Conservation (phyloP, 805 yeast species). For the Pichia insulana region DNA sequence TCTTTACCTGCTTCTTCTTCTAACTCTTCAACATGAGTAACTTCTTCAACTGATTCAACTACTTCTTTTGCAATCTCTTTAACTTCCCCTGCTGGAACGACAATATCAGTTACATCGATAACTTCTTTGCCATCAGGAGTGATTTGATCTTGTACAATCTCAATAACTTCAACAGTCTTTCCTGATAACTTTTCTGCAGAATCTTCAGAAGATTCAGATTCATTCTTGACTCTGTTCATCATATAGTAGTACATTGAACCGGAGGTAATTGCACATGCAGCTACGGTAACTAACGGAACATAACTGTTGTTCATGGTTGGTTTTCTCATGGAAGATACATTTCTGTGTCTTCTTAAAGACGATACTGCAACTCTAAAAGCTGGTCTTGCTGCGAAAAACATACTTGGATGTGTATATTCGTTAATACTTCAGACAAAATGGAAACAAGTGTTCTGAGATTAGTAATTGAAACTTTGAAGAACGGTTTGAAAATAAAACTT, state of each 20-base stretch:
- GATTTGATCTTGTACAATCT: conserved; percentile 13
- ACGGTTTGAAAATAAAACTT: no score
- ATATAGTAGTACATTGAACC: conserved; percentile 12
- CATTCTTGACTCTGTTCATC: conserved; percentile 9
- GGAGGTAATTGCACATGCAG: conserved; percentile 15
- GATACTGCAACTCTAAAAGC: not conserved
- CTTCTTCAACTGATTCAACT: conserved; percentile 2
- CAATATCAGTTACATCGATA: not conserved
- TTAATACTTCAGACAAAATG: no score
- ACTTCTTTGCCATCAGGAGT: not conserved
- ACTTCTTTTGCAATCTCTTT: not conserved
- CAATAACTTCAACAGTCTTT: conserved; percentile 13
- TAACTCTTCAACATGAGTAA: conserved; percentile 13
- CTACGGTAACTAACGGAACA: conserved; percentile 9
- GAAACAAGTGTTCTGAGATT: no score
- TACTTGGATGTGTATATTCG: not conserved
- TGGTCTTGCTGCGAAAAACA: not conserved
- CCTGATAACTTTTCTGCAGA: conserved; percentile 6
- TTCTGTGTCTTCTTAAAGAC: not conserved
- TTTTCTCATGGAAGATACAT: not conserved
- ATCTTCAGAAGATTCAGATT: conserved; percentile 3
- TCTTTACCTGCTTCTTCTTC: conserved; percentile 33
- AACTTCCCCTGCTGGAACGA: conserved; percentile 5
- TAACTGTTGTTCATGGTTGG: not conserved
- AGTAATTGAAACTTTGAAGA: no score